Evolutionary conservation across 2,329 filamentous ascomycete genomes (phyloP), one percentile per base, ranked within the genome.

Genomic region (Diatrype stigma): DNA sequence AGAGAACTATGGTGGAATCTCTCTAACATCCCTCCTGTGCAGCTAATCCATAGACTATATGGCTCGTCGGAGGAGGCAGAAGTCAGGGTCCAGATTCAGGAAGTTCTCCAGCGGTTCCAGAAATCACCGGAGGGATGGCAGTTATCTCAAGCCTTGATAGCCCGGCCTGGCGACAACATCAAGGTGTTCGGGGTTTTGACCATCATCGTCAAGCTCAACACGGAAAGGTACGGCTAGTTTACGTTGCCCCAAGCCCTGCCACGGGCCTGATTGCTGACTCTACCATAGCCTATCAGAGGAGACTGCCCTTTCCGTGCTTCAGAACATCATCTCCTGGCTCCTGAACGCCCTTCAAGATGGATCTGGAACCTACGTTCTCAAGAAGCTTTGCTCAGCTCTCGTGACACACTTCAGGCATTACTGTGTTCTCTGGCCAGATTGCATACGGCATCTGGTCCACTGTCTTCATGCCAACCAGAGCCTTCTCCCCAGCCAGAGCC

Each of bases 161-260:
- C 75, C 47, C 84, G 82, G 54, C 73, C 80, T 21, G 84, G 89
- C 58, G 81, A 87, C 54, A 86, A 92, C 61, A 83, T 94, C 59
- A 87, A 88, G 57, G 97, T 97, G 71, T 96, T 96, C 66, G 94
- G 90, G 14, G 93, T 92, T 28, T 78, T 96, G 52, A 97, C 93
- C 0, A 87, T 96, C 58, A 95, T 90, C 47, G 84, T 97, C 61
- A 99, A 97, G 72, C 82, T 97, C 52, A 96, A 97, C 66, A 87
- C 86, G n/a, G 90, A 94, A 65, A 90, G 85, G 87, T 88, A 73
- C 56, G n/a, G 75, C 62, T 12, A 52, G 26, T 2, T n/a, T 28
- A 16, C 40, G 10, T 38, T 6, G 16, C 30, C 16, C 19, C 16
- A 23, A n/a, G 42, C 42, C 14, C 17, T 28, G n/a, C 12, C 16